phyloP scores from a whole-genome alignment of 768 basidiomycete genomes.

The Coprinellus micaceus region DNA sequence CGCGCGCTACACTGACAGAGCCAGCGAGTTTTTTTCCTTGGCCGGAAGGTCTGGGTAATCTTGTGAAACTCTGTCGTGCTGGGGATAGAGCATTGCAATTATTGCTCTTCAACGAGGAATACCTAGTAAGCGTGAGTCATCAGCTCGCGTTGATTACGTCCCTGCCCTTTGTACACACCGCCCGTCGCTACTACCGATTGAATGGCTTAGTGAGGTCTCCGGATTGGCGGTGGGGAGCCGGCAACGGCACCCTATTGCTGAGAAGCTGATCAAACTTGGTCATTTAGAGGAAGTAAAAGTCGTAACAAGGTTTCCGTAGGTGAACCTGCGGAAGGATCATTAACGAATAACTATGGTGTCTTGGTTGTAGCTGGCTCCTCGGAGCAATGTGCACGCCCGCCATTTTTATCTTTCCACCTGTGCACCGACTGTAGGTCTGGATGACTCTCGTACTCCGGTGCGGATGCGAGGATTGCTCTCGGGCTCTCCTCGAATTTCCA shows the following conservation, averaged over 20 bases:
- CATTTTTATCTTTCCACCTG: conserved; percentile 42
- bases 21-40: conserved; percentile 76
- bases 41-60: conserved; percentile 59
- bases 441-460: conserved; percentile 4
- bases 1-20: conserved; percentile 86
- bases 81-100: conserved; percentile 24
- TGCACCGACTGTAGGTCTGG: conserved; percentile 34
- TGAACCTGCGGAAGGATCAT: conserved; percentile 82
- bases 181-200: conserved; percentile 90
- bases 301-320: conserved; percentile 80
- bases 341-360: conserved; percentile 39
- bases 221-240: conserved; percentile 69
- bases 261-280: conserved; percentile 8
- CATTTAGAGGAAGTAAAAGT: conserved; percentile 83
- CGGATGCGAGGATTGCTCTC: conserved; percentile 1
- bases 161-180: conserved; percentile 90
- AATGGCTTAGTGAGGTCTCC: conserved; percentile 87
- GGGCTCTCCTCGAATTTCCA: conserved; percentile 15
- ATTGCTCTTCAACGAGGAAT: conserved; percentile 91
- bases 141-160: conserved; percentile 87
- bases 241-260: conserved; percentile 40
- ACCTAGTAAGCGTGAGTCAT: conserved; percentile 86
- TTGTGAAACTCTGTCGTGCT: conserved; percentile 28
- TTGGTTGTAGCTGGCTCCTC: conserved; percentile 32
- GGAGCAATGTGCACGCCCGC: conserved; percentile 34